These are phyloP conservation scores for Globisporangium ultimum DNA, from an alignment of 352 stramenopile genomes.

Conservation along the genomic window DNA sequence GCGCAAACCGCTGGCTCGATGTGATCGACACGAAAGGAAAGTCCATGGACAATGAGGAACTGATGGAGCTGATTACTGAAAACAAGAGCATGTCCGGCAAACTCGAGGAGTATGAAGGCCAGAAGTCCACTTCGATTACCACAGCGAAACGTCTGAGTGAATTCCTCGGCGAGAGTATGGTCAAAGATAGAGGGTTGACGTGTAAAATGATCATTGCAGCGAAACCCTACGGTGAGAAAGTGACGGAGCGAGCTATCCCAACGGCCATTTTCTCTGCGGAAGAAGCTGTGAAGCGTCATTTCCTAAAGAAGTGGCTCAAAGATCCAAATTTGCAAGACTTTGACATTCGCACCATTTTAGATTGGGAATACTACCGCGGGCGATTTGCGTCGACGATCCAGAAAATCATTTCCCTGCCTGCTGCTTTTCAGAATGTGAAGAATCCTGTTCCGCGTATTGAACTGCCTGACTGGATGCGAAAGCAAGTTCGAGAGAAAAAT, in stretches of 20 bases:
- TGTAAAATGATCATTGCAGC: conserved; percentile 98
- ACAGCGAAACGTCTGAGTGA: conserved; percentile 96
- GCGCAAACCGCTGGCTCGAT: conserved; percentile 98
- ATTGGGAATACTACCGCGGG: conserved; percentile 98
- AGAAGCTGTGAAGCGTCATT: conserved; percentile 93
- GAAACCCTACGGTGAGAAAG: conserved; percentile 90
- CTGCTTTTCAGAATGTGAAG: conserved; percentile 94
- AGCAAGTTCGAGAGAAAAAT: conserved; percentile 90
- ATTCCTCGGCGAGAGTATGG: conserved; percentile 97
- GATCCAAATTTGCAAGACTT: conserved; percentile 91
- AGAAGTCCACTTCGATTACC: conserved; percentile 98
- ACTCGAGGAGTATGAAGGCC: conserved; percentile 95
- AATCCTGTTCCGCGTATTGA: conserved; percentile 97
- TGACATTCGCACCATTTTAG: conserved; percentile 92
- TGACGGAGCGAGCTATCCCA: conserved; percentile 97
- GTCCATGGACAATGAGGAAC: conserved; percentile 95
- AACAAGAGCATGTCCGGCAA: conserved; percentile 98
- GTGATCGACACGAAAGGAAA: conserved; percentile 95
- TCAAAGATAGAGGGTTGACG: conserved; percentile 97
- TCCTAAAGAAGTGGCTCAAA: conserved; percentile 97
- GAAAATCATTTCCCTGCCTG: conserved; percentile 99
- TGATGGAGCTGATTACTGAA: conserved; percentile 98
- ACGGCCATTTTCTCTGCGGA: conserved; percentile 98
- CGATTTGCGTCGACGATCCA: conserved; percentile 91
- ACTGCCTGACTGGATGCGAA: conserved; percentile 96